Base-by-base conservation (phyloP, 179 eudicot genomes). In the Amaranthus tricolor region DNA sequence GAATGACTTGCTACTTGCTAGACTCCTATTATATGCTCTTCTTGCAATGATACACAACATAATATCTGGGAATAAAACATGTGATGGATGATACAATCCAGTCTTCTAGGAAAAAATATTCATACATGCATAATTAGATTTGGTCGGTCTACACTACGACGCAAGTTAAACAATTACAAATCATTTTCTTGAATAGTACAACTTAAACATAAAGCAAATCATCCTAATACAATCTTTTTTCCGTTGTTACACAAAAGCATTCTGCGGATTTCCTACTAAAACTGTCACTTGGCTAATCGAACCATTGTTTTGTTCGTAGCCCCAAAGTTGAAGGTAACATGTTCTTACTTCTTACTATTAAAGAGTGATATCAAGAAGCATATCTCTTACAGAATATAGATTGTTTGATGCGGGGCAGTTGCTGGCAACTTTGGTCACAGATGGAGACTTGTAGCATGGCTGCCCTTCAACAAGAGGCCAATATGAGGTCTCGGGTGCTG, bases 381-480 rank as follows among this genome's bases (percentile, higher is more conserved):
- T 73, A 73, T 77, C 83, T 61, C 86, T 74, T 16, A 80, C 83
- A 40, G 78, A 70, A 64, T 83, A 77, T 47, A 83, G 83, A 63
- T 83, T 76, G 12, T 70, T 77, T 48, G 67, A 74, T 50, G 56
- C 75, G 54, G 80, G 76, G 68, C 77, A 71, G 53, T 66, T 74
- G 13, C 74, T 61, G 8, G 68, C 79, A 31, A 43, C 82, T 54
- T 73, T 72, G 16, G 67, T 57, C 56, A 69, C 57, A 50, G 84
- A 59, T n/a, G 81, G 78, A 52, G 84, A 62, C 81, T 77, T 81
- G 66, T 77, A 78, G 74, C 81, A 81, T 11, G 81, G 81, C 61
- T 77, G 80, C 21, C 84, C 81, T 74, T 81, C 84, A 14, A 78
- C 84, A 13, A 77, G 81, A 5, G 84, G 84, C 84, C 84, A 81